These are phyloP conservation scores for Ascochyta clinopodiicola DNA, from an alignment of 2,329 filamentous ascomycete species.

Conservation along the genomic window DNA sequence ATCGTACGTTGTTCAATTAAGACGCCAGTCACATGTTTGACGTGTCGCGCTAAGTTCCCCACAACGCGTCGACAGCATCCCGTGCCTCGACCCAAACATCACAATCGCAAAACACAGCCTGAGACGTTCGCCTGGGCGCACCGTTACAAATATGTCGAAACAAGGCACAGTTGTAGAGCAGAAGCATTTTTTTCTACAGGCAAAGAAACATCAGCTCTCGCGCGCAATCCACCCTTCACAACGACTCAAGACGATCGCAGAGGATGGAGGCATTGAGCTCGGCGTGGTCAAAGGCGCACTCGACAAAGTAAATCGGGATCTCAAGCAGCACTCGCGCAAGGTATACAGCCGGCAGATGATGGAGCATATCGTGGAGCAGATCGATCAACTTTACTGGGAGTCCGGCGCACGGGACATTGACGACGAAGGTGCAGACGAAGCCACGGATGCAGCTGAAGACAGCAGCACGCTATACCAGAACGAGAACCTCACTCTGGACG, in stretches of 20 bases:
- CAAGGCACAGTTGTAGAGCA: conserved; percentile 59
- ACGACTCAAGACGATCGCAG: conserved; percentile 60
- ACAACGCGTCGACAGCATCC: conserved; percentile 3
- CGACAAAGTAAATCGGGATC: conserved; percentile 66
- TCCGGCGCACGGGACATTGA: conserved; percentile 49
- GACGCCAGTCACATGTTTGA: neutral
- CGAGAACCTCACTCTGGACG: conserved; percentile 44
- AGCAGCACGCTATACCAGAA: conserved; percentile 37
- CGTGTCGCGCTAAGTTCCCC: conserved; percentile 15
- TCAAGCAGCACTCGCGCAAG: conserved; percentile 70
- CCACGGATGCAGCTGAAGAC: conserved; percentile 50
- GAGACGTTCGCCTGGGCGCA: neutral
- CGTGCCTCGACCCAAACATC: neutral
- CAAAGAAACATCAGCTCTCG: conserved; percentile 68
- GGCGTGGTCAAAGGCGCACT: conserved; percentile 59
- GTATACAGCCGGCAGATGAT: conserved; percentile 73
- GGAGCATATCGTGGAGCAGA: conserved; percentile 75
- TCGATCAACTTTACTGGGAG: conserved; percentile 68
- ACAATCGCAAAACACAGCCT: neutral
- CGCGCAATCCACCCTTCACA: conserved; percentile 64
- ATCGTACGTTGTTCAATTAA: neutral
- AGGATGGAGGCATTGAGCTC: conserved; percentile 54
- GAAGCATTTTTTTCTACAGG: conserved; percentile 69
- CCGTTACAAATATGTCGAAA: conserved; percentile 22
- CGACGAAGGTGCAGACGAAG: conserved; percentile 23